phyloP scores from a whole-genome alignment of 2,329 filamentous ascomycete genomes.

The Colletotrichum chrysophilum region DNA sequence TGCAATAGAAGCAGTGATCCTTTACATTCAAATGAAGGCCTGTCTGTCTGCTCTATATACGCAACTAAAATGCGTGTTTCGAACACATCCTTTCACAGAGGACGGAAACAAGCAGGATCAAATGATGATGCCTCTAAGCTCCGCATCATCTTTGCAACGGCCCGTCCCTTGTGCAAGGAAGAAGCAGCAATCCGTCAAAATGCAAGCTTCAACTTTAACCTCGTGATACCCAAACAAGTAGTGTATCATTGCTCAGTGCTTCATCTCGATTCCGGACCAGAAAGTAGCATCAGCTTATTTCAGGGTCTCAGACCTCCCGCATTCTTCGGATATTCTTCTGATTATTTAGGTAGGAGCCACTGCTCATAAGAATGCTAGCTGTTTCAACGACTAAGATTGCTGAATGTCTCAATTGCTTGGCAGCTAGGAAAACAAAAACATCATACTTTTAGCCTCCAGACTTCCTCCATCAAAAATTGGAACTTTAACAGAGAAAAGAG shows the following conservation, averaged over 20 bases:
- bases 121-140: background rate
- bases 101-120: background rate
- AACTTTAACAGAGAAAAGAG: background rate
- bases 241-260: background rate
- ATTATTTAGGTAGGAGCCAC: background rate
- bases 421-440: background rate
- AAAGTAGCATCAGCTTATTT: background rate
- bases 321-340: background rate
- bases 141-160: background rate
- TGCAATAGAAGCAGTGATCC: background rate
- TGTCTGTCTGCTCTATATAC: background rate
- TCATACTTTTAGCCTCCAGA: background rate
- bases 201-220: background rate
- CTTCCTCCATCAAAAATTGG: background rate
- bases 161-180: background rate
- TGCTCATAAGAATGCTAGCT: background rate
- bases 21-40: background rate
- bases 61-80: background rate
- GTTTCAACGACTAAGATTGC: background rate
- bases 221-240: background rate
- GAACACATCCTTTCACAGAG: background rate
- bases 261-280: background rate
- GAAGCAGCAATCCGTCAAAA: background rate
- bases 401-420: background rate
- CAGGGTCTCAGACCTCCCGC: background rate